A percentile compares a stretch with the other conserved stretches of the same genome.
phyloP scores from a whole-genome alignment of 2,329 filamentous ascomycete genomes.

The Fusarium sp. region DNA sequence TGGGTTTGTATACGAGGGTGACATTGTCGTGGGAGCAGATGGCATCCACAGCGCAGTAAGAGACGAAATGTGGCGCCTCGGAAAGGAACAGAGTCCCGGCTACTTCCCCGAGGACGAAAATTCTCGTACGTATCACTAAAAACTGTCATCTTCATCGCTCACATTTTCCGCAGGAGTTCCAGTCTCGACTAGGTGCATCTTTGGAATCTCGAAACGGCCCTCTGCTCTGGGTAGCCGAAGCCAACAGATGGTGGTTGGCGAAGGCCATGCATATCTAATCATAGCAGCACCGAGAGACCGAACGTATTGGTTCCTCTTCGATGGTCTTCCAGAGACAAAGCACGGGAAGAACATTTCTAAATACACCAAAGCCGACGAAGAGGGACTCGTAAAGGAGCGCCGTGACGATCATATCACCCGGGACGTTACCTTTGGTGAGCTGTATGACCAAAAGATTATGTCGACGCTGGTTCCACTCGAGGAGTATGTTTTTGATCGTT shows the following conservation, averaged over 20 bases:
- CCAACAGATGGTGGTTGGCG: not conserved
- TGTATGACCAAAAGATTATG: not conserved
- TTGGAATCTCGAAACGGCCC: not conserved
- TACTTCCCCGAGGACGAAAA: not conserved
- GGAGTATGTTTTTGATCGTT: not conserved
- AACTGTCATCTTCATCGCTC: not conserved
- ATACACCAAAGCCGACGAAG: not conserved
- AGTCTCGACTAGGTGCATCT: not conserved
- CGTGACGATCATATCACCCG: not conserved
- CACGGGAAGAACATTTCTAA: not conserved
- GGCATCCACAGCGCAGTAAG: not conserved
- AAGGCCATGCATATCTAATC: not conserved
- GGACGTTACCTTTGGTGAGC: not conserved
- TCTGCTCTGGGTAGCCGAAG: not conserved
- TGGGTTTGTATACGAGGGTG: fast-evolving
- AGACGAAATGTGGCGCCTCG: not conserved
- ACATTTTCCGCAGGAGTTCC: not conserved
- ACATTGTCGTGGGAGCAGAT: constrained; percentile 9
- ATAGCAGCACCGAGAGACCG: not conserved
- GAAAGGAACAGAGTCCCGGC: not conserved
- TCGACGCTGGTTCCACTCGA: not conserved
- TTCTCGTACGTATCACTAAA: not conserved
- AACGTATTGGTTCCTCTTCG: not conserved
- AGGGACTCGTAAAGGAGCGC: not conserved
- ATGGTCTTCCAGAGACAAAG: not conserved